Evolutionary conservation across 2,329 filamentous ascomycete species (phyloP).

Genomic region (Clonostachys rosea): DNA sequence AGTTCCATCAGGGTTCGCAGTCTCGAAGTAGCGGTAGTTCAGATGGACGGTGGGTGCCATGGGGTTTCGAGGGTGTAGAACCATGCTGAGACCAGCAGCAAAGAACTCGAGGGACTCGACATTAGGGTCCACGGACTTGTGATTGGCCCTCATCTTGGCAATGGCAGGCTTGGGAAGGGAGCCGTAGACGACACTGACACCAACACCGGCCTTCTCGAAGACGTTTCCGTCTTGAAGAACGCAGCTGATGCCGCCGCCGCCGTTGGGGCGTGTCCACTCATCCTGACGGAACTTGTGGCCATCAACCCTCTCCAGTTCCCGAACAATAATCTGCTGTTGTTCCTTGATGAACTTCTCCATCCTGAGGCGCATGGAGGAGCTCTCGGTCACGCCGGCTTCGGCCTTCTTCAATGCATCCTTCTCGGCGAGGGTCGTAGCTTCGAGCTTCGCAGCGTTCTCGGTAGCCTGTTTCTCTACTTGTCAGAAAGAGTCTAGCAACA

Average conservation of each 20-base stretch:
- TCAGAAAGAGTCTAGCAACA: slow-evolving; percentile 2
- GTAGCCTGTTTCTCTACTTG: neutral
- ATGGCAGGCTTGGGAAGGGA: slow-evolving; percentile 83
- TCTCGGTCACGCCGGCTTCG: slow-evolving; percentile 59
- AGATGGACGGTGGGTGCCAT: slow-evolving; percentile 97
- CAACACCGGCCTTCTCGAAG: slow-evolving; percentile 96
- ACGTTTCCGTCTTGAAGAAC: slow-evolving; percentile 94
- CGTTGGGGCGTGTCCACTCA: slow-evolving; percentile 81
- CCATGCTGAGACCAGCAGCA: slow-evolving; percentile 86
- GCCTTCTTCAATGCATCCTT: slow-evolving; percentile 78
- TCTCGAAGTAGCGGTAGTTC: slow-evolving; percentile 99
- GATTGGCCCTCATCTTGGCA: slow-evolving; percentile 87
- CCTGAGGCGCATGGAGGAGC: slow-evolving; percentile 91
- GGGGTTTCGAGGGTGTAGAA: slow-evolving; percentile 89
- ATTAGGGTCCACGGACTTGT: slow-evolving; percentile 78
- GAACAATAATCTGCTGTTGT: slow-evolving; percentile 84
- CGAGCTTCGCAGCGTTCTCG: slow-evolving; percentile 30
- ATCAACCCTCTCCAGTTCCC: slow-evolving; percentile 78
- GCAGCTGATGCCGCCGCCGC: slow-evolving; percentile 90
- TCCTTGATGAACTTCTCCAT: slow-evolving; percentile 97
- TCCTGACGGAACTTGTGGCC: slow-evolving; percentile 78
- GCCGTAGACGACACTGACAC: slow-evolving; percentile 92
- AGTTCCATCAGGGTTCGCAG: slow-evolving; percentile 75
- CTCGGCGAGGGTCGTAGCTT: slow-evolving; percentile 73
- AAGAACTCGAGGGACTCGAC: slow-evolving; percentile 91